phyloP scores from a whole-genome alignment of 106 monocot genomes.

The Alisma plantagoaquatica region DNA sequence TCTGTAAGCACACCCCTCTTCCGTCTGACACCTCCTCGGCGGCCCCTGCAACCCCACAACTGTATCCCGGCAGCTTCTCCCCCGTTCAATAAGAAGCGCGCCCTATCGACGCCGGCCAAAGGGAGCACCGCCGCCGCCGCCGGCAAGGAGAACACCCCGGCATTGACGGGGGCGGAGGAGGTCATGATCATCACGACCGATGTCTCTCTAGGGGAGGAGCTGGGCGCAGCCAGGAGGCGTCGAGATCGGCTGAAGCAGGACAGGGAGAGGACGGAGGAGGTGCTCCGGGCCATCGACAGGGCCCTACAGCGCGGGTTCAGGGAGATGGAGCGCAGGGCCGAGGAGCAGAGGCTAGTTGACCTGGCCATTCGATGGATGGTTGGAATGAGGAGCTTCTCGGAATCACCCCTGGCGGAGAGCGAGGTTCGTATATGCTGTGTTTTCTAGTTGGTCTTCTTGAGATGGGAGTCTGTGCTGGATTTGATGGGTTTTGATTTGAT shows the following conservation, averaged over 20 bases:
- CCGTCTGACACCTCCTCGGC: too few species aligned
- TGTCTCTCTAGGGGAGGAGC: slow-evolving; percentile 7
- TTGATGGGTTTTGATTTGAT: too few species aligned
- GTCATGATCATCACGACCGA: too few species aligned
- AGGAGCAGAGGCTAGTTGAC: slow-evolving; percentile 4
- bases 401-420: not conserved
- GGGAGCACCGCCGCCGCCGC: not conserved
- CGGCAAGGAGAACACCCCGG: too few species aligned
- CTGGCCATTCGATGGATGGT: not conserved
- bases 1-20: too few species aligned
- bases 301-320: not conserved
- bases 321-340: slow-evolving; percentile 3
- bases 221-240: slow-evolving; percentile 5
- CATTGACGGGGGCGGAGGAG: too few species aligned
- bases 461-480: too few species aligned
- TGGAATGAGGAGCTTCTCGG: not conserved
- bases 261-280: slow-evolving; percentile 9
- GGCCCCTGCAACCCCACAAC: too few species aligned
- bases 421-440: not conserved
- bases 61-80: too few species aligned
- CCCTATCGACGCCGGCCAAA: not conserved
- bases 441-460: not conserved
- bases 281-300: not conserved
- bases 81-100: not conserved
- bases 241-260: slow-evolving; percentile 5